Conservation (phyloP, 768 basidiomycete genomes). For the Tulasnella sp. region DNA sequence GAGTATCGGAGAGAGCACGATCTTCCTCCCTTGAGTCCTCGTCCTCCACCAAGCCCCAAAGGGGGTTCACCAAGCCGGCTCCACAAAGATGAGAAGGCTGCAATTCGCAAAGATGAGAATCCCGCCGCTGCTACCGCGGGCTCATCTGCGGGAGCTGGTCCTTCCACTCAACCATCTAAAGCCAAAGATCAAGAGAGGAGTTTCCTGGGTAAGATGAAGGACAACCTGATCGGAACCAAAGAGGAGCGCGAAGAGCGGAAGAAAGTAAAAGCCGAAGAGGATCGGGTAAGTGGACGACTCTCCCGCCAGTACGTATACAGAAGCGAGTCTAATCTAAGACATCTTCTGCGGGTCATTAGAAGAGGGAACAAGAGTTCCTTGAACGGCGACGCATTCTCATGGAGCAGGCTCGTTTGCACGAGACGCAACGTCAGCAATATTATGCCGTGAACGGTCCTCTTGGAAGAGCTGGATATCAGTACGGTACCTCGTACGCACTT, state of each 20-base stretch:
- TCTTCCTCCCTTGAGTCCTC: slow-evolving; percentile 19
- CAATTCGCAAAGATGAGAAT: slow-evolving; percentile 17
- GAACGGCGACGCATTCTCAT: slow-evolving; percentile 1
- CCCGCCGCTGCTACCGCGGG: background rate
- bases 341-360: background rate
- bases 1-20: slow-evolving; percentile 48
- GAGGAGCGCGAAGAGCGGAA: slow-evolving; percentile 46
- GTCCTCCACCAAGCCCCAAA: background rate
- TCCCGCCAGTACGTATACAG: slow-evolving; percentile 19
- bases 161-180: background rate
- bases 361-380: background rate
- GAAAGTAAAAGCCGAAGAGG: slow-evolving; percentile 20
- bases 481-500: background rate
- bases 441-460: background rate
- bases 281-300: background rate
- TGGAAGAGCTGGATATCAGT: slow-evolving; percentile 15
- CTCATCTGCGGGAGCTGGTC: background rate
- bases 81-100: slow-evolving; percentile 13
- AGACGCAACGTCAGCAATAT: background rate
- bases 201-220: slow-evolving; percentile 53
- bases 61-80: slow-evolving; percentile 3
- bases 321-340: slow-evolving; percentile 22
- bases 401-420: background rate
- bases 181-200: slow-evolving; percentile 39
- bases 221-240: slow-evolving; percentile 55